Base-by-base conservation (phyloP, 1,284 basidiomycete species). In the Exobasidium rhododendri region DNA sequence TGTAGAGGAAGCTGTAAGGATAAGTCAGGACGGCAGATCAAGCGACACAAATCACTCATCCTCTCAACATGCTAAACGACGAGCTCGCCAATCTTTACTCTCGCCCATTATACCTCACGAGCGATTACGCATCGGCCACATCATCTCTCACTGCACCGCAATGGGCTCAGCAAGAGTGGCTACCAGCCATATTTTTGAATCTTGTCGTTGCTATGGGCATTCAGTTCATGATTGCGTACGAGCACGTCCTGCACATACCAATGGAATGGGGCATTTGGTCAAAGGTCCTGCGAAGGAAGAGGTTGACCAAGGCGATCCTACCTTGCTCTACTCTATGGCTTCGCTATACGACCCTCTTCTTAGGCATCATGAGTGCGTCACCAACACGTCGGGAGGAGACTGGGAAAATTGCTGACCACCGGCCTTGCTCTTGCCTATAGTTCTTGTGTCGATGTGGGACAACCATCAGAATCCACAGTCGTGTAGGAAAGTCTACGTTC, bases 261-360 rank as follows among this genome's bases (percentile, higher is more conserved):
- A 40, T 29, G 3, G 52, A 55, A 26, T 35, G n/a, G 17, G 29
- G 14, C 4, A 32, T 55, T 22, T 55, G 52, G 52, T 44, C 20
- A 26, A 29, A 31, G 28, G 4, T 55, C 13, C 35, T 20, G 20
- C 13, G 30, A 6, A 2, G 52, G 4, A 55, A 44, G 29, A 26
- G 29, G 14, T 22, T 31, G 11, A 29, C 31, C 29, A 26, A 29
- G 3, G 52, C 24, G 13, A 31, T 55, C 6, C 14, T 40, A 31
- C 52, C 52, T 17, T 55, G 20, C 29, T 20, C 52, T 22, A 55
- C 30, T 35, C 30, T 55, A 3, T 55, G 52, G 52, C 29, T 55
- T 22, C 52, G 52, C 29, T 55, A 55, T 26, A 22, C 20, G n/a
- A 55, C 32, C n/a, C 22, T 55, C n/a, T 30, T 44, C 24, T 32